Conservation (phyloP, 2,329 filamentous ascomycete species). For the Microcyclosporella mali region DNA sequence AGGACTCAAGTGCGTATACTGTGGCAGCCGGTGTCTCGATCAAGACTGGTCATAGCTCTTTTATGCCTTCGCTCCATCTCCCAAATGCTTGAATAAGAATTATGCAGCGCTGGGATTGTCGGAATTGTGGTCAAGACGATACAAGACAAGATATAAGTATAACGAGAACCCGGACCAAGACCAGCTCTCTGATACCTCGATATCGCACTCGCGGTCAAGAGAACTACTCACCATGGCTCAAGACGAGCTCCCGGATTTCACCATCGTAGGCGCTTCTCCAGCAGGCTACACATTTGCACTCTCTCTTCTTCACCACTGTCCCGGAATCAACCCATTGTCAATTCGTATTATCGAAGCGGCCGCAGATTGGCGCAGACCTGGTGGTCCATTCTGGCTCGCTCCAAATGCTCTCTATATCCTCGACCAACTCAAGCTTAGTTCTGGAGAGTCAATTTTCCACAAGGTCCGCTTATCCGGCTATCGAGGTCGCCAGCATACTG, state of each 20-base stretch:
- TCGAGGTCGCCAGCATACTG: neutral
- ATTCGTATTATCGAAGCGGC: neutral
- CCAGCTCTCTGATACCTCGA: too few relatives aligned
- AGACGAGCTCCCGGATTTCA: neutral
- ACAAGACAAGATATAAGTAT: too few relatives aligned
- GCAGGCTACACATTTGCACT: neutral
- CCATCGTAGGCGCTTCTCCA: constrained; percentile 1
- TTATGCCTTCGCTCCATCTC: too few relatives aligned
- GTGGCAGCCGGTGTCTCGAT: too few relatives aligned
- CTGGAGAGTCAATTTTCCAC: neutral
- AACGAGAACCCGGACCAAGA: too few relatives aligned
- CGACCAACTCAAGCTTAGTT: neutral
- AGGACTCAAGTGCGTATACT: too few relatives aligned
- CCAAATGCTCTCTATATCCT: neutral
- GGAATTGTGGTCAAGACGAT: too few relatives aligned
- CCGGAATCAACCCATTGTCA: neutral
- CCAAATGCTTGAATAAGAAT: too few relatives aligned
- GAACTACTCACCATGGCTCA: too few relatives aligned
- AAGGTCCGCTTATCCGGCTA: neutral
- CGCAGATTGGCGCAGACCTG: neutral
- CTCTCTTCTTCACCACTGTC: neutral
- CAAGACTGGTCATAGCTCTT: too few relatives aligned
- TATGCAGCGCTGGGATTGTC: too few relatives aligned
- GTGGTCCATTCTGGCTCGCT: neutral
- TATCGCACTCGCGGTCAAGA: too few relatives aligned